Conservation (phyloP, 192 early-diverging fungal species). For the Coemansia sp. region DNA sequence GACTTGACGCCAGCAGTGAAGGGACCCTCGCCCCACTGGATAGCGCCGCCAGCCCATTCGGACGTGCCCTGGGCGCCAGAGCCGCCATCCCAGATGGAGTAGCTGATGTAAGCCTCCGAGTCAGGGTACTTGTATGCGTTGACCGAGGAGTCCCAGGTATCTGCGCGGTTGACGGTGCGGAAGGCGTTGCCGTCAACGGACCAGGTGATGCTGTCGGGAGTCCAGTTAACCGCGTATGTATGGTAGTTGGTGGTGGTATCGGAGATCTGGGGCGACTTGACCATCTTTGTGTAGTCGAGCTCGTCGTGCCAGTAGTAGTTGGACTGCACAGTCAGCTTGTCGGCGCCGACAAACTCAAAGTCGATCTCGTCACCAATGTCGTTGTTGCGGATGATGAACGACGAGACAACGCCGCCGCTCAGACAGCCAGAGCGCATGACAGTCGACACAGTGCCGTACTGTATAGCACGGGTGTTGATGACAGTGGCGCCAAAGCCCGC, state of each 20-base stretch:
- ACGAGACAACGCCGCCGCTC: slow-evolving; percentile 58
- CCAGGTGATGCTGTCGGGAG: slow-evolving; percentile 56
- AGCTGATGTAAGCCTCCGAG: slow-evolving; percentile 47
- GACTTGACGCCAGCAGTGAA: slow-evolving; percentile 57
- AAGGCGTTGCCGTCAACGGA: slow-evolving; percentile 50
- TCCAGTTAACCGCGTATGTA: slow-evolving; percentile 59
- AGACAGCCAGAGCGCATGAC: slow-evolving; percentile 56
- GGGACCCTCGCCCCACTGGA: slow-evolving; percentile 53
- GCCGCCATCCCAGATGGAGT: slow-evolving; percentile 67
- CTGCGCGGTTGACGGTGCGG: slow-evolving; percentile 51
- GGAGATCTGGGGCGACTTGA: slow-evolving; percentile 25
- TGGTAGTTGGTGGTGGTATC: slow-evolving; percentile 58
- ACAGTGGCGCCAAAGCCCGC: slow-evolving; percentile 62
- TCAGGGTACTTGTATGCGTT: slow-evolving; percentile 53
- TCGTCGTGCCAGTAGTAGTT: slow-evolving; percentile 60
- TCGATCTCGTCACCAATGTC: slow-evolving; percentile 60
- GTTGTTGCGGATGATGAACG: slow-evolving; percentile 59
- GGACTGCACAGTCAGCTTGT: slow-evolving; percentile 56
- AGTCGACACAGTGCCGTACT: slow-evolving; percentile 59
- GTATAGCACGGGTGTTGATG: slow-evolving; percentile 56
- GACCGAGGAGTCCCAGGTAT: slow-evolving; percentile 44
- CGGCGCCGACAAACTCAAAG: slow-evolving; percentile 61
- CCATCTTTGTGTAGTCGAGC: slow-evolving; percentile 57
- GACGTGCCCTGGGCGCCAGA: slow-evolving; percentile 51
- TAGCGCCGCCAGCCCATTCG: slow-evolving; percentile 62